A percentile compares a stretch with the other conserved stretches of the same genome.
Evolutionary conservation across 305 asterid species (phyloP).

Genomic region (Fraxinus paxiana): DNA sequence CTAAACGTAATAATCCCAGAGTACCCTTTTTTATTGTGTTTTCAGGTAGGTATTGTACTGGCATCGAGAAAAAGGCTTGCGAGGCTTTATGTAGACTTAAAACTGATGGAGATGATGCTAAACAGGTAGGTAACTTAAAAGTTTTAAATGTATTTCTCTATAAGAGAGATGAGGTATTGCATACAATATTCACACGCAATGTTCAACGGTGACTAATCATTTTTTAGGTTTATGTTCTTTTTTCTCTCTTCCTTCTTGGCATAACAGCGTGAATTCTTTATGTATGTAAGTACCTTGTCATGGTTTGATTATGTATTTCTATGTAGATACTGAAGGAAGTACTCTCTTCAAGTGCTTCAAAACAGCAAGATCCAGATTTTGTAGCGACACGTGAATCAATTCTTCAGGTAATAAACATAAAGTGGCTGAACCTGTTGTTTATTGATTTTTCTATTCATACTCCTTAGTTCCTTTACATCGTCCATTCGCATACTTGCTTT

Average conservation of each 20-base stretch:
- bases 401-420: slow-evolving; percentile 55
- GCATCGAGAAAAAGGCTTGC: slow-evolving; percentile 71
- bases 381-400: slow-evolving; percentile 70
- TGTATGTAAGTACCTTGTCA: slow-evolving; percentile 5
- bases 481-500: slow-evolving; percentile 14
- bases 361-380: slow-evolving; percentile 57
- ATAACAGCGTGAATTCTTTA: not conserved
- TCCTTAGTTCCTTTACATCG: not conserved
- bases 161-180: slow-evolving; percentile 5
- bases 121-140: slow-evolving; percentile 49
- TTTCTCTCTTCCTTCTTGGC: slow-evolving; percentile 11
- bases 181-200: slow-evolving; percentile 4
- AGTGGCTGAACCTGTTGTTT: not conserved
- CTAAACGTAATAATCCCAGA: slow-evolving; percentile 18
- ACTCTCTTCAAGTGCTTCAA: slow-evolving; percentile 59
- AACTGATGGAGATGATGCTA: slow-evolving; percentile 73
- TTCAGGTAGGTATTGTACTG: slow-evolving; percentile 56
- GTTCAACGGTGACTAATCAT: slow-evolving; percentile 3
- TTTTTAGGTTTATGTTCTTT: not conserved
- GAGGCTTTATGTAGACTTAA: slow-evolving; percentile 68
- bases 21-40: slow-evolving; percentile 27
- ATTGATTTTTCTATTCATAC: not conserved
- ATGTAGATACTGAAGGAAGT: slow-evolving; percentile 67
- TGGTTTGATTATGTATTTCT: slow-evolving; percentile 18
- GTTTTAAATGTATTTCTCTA: slow-evolving; percentile 8